Evolutionary conservation across 2,329 filamentous ascomycete genomes (phyloP).

Genomic region (Phymatotrichopsis omnivora): DNA sequence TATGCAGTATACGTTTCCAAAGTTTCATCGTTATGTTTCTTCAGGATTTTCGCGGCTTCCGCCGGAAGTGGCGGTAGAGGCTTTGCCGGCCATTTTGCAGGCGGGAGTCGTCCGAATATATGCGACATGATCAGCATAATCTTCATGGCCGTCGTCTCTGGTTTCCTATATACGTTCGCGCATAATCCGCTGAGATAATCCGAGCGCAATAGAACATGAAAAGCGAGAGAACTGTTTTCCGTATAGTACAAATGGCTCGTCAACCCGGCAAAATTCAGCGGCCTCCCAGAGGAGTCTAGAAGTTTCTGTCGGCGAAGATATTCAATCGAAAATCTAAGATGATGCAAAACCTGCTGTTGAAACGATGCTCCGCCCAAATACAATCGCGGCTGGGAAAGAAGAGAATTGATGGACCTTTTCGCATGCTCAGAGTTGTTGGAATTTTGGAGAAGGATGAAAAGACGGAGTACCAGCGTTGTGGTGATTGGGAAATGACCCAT

Average conservation of each 20-base stretch:
- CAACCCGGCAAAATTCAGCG: slow-evolving; percentile 61
- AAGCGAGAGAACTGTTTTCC: slow-evolving; percentile 64
- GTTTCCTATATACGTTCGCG: slow-evolving; percentile 44
- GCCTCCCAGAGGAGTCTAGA: slow-evolving; percentile 49
- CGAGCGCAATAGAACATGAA: slow-evolving; percentile 60
- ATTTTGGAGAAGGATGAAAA: slow-evolving; percentile 56
- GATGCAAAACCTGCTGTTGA: slow-evolving; percentile 61
- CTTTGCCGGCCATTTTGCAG: slow-evolving; percentile 38
- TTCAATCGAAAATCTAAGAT: slow-evolving; percentile 70
- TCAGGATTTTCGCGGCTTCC: slow-evolving; percentile 47
- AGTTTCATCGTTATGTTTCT: slow-evolving; percentile 54
- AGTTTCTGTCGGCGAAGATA: slow-evolving; percentile 62
- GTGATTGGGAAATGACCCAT: slow-evolving; percentile 71
- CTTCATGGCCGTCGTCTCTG: slow-evolving; percentile 44
- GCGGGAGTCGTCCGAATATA: slow-evolving; percentile 53
- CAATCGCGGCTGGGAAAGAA: slow-evolving; percentile 59
- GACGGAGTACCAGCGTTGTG: slow-evolving; percentile 57
- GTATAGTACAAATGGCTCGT: slow-evolving; percentile 67
- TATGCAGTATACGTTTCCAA: slow-evolving; percentile 58
- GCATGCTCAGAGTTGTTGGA: slow-evolving; percentile 56
- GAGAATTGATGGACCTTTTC: slow-evolving; percentile 50
- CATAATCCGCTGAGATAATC: slow-evolving; percentile 62
- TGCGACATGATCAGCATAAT: slow-evolving; percentile 61
- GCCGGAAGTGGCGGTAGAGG: slow-evolving; percentile 53
- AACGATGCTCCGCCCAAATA: slow-evolving; percentile 60